phyloP scores from a whole-genome alignment of 176 grass and related monocot species.

The Hsuehochloa calcarea region DNA sequence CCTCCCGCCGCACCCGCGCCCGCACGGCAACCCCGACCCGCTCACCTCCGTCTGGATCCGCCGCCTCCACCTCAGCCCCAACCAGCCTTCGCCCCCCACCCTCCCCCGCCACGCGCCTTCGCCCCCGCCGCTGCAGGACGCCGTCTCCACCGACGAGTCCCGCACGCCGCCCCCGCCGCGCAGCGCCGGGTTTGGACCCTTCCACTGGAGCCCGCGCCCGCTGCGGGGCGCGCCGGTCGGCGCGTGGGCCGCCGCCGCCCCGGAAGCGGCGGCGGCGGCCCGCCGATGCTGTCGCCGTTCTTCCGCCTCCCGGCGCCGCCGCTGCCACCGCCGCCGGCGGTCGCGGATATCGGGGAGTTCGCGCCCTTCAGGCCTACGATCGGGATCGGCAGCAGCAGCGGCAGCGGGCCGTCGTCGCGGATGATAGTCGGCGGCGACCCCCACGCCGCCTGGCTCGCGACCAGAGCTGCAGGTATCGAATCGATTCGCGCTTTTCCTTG shows the following conservation, averaged over 20 bases:
- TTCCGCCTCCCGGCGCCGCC: conserved; percentile 40
- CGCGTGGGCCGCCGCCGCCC: not conserved
- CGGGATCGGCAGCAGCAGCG: not conserved
- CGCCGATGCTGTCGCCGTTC: conserved; percentile 43
- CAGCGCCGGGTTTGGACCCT: conserved; percentile 31
- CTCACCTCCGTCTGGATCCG: conserved; percentile 59
- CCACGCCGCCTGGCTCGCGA: not conserved
- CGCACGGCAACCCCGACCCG: conserved; percentile 29
- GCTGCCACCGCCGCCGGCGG: not conserved
- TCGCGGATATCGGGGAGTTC: not conserved
- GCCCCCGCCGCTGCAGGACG: conserved; percentile 5
- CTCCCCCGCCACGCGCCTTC: not conserved
- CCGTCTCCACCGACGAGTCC: conserved; percentile 38
- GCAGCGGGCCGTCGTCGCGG: conserved; percentile 2
- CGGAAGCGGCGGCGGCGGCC: not conserved
- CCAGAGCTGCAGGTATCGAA: conserved; percentile 33
- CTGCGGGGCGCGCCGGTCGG: conserved; percentile 11
- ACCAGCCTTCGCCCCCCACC: not conserved
- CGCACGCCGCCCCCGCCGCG: conserved; percentile 11
- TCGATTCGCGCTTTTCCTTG: not conserved
- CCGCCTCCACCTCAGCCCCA: conserved; percentile 48
- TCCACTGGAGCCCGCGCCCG: conserved; percentile 33
- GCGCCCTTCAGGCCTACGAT: conserved; percentile 19
- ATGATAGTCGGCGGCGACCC: not conserved
- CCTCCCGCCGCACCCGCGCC: not conserved